A percentile compares a stretch with the other conserved stretches of the same genome.
Conservation (phyloP, 805 yeast species). For the Zygoascus flipseniorum region DNA sequence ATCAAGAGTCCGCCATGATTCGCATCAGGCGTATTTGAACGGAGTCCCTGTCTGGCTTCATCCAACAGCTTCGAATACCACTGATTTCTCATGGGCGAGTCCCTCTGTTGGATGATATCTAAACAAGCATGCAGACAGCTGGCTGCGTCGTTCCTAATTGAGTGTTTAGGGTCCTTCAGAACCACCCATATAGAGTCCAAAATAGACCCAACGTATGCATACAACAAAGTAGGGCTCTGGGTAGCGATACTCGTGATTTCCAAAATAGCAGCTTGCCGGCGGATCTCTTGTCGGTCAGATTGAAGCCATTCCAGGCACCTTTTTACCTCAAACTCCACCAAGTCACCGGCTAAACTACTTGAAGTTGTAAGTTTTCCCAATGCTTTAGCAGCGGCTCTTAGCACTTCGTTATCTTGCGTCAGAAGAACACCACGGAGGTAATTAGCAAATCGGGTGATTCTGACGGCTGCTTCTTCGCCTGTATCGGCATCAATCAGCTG, state of each 20-base stretch:
- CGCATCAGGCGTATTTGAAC: slow-evolving; percentile 47
- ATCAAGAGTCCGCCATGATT: slow-evolving; percentile 85
- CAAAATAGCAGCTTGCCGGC: slow-evolving; percentile 86
- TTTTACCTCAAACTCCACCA: slow-evolving; percentile 87
- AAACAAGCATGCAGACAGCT: slow-evolving; percentile 69
- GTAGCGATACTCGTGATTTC: slow-evolving; percentile 76
- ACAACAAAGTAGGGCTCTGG: slow-evolving; percentile 77
- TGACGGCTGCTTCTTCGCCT: slow-evolving; percentile 75
- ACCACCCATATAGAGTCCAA: slow-evolving; percentile 84
- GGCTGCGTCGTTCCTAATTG: slow-evolving; percentile 78
- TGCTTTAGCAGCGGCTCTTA: slow-evolving; percentile 79
- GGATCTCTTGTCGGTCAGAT: slow-evolving; percentile 69
- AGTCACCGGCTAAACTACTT: slow-evolving; percentile 81
- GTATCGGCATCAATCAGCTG: slow-evolving; percentile 78
- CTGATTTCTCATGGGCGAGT: slow-evolving; percentile 53
- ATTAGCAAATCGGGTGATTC: slow-evolving; percentile 85
- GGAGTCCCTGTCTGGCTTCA: slow-evolving; percentile 57
- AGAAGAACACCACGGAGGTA: slow-evolving; percentile 74
- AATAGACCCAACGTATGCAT: slow-evolving; percentile 68
- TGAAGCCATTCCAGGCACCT: slow-evolving; percentile 87
- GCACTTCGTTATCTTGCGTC: slow-evolving; percentile 73
- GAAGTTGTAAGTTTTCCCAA: slow-evolving; percentile 84
- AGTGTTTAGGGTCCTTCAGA: slow-evolving; percentile 65
- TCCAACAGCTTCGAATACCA: slow-evolving; percentile 70
- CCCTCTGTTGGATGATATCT: slow-evolving; percentile 71